Evolutionary conservation across 2,329 filamentous ascomycete genomes (phyloP), one percentile per base, ranked within the genome.

Genomic region (Grosmannia huntii): DNA sequence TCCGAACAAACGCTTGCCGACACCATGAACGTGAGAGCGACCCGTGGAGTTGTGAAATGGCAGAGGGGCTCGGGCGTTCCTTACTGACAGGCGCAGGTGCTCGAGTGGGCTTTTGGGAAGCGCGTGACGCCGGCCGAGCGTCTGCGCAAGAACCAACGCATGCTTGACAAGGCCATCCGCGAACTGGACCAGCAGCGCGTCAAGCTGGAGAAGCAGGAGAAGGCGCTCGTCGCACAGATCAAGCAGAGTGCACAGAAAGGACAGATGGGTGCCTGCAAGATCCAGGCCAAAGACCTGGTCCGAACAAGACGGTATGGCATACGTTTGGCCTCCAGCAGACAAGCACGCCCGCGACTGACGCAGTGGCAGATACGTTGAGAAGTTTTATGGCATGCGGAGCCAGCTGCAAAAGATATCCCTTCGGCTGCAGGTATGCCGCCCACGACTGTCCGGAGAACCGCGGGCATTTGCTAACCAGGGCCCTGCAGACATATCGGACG

Each of bases 101-200:
- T 99, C 62, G 94, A 99, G 82, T 99, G 94, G 91, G 92, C 92
- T 46, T 99, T 99, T 70, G 94, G 94, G 65, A 97, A 96, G 82
- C 94, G 94, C 73, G 95, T 97, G 83, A 99, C 94, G 78, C 92
- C 94, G 4, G 90, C 90, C 27, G 88, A 94, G 80, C 86, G 89
- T 71, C 78, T 92, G 71, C 85, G 89, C 72, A 92, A 92, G 79
- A 95, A 99, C 73, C 94, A 97, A 75, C 84, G 94, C 66, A 90
- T 94, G 65, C 85, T 99, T 63, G 94, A 99, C 74, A 96, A 96
- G 77, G 95, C 94, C 12, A 94, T 97, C 68, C 85, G 94, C 65
- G 94, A 99, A 72, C 82, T 99, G 57, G 94, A 99, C 69, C 87
- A 95, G 62, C 92, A 96, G 71, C 83, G 94, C 59, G 85, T 91